Evolutionary conservation across 2,329 filamentous ascomycete genomes (phyloP).

Genomic region (Xenoacremonium recifei): DNA sequence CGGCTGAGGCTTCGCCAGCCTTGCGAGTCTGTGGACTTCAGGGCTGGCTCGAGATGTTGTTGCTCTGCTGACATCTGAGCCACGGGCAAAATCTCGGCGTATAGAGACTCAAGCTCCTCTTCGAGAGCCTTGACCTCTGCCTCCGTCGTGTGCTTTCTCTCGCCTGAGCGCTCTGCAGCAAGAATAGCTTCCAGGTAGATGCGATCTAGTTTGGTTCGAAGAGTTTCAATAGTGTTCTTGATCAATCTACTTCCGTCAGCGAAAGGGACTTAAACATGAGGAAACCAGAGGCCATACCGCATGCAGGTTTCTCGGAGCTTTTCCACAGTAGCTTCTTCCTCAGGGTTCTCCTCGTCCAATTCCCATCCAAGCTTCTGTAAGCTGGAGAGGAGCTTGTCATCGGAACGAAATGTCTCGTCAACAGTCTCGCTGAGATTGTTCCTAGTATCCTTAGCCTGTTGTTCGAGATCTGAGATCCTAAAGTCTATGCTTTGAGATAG

Average conservation of each 20-base stretch:
- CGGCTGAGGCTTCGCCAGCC: conserved; percentile 43
- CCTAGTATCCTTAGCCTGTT: conserved; percentile 46
- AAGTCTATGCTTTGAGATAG: conserved; percentile 46
- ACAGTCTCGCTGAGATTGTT: conserved; percentile 47
- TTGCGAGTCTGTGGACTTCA: conserved; percentile 42
- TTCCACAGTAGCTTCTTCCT: conserved; percentile 52
- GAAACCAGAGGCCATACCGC: conserved; percentile 33
- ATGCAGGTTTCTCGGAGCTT: conserved; percentile 59
- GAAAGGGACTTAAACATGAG: not conserved
- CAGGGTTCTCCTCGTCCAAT: conserved; percentile 50
- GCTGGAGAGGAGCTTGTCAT: conserved; percentile 64
- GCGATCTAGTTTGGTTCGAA: conserved; percentile 55
- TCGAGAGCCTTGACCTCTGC: conserved; percentile 52
- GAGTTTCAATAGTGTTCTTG: conserved; percentile 54
- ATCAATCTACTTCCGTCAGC: conserved; percentile 44
- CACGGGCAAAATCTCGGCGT: conserved; percentile 67
- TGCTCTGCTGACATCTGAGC: conserved; percentile 70
- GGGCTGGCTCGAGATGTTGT: conserved; percentile 62
- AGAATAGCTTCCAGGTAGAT: conserved; percentile 50
- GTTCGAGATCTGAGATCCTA: conserved; percentile 48
- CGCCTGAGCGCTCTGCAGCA: conserved; percentile 25
- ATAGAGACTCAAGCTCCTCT: conserved; percentile 67
- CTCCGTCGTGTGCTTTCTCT: conserved; percentile 23
- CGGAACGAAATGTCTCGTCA: conserved; percentile 52
- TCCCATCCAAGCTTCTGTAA: conserved; percentile 66